Evolutionary conservation across 306 rosid genomes (phyloP).

Genomic region (Abrus pulchellus): DNA sequence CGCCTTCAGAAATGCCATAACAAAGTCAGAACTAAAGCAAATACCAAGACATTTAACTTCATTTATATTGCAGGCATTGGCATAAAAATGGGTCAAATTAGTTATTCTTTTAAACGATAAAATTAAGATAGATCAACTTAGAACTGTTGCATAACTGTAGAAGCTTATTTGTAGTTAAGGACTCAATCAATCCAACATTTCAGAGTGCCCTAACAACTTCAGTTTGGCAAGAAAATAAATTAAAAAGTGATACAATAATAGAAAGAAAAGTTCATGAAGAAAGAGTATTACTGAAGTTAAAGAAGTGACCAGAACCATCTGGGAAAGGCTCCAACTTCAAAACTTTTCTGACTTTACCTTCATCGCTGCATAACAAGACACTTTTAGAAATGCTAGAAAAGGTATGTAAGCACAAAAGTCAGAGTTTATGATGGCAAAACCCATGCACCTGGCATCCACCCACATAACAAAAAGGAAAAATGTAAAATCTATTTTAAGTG

Average conservation of each 20-base stretch:
- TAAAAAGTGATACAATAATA: neutral
- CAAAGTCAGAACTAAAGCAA: slow-evolving; percentile 38
- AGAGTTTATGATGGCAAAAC: slow-evolving; percentile 13
- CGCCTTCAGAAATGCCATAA: slow-evolving; percentile 60
- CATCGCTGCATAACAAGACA: slow-evolving; percentile 76
- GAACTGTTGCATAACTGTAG: neutral
- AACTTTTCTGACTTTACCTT: slow-evolving; percentile 88
- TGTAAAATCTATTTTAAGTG: neutral
- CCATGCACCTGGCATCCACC: neutral
- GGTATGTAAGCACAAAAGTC: slow-evolving; percentile 6
- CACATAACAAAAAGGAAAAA: slow-evolving; percentile 5
- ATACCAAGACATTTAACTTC: neutral
- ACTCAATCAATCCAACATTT: slow-evolving; percentile 11
- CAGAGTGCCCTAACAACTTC: slow-evolving; percentile 14
- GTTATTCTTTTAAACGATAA: slow-evolving; percentile 14
- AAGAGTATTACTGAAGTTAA: slow-evolving; percentile 82
- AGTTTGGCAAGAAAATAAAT: slow-evolving; percentile 22
- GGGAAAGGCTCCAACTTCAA: slow-evolving; percentile 95
- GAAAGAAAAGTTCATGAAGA: slow-evolving; percentile 47
- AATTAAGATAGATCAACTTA: slow-evolving; percentile 23
- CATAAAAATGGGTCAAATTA: slow-evolving; percentile 29
- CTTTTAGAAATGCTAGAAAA: slow-evolving; percentile 21
- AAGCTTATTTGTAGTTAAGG: neutral
- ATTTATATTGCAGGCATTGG: slow-evolving; percentile 5
- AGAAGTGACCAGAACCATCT: slow-evolving; percentile 92